Evolutionary conservation across 2,329 filamentous ascomycete genomes (phyloP).

Genomic region (Aquanectria penicillioides): DNA sequence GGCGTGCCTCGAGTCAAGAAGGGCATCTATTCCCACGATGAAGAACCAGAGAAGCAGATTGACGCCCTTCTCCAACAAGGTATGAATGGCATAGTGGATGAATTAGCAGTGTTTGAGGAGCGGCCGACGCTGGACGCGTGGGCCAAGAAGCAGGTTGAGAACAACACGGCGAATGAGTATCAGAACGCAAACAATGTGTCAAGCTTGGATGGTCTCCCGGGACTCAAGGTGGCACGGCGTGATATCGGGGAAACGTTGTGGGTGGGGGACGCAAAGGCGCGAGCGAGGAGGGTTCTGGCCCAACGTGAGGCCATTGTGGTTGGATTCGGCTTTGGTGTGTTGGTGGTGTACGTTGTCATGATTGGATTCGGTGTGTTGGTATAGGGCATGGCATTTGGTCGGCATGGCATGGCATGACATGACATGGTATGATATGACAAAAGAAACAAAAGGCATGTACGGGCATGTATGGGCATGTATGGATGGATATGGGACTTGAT

Average conservation of each 20-base stretch:
- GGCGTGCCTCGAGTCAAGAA: constrained; percentile 66
- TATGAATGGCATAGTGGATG: constrained; percentile 41
- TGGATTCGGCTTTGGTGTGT: constrained; percentile 45
- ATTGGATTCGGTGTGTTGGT: constrained; percentile 33
- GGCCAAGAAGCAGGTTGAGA: constrained; percentile 58
- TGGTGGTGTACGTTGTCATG: constrained; percentile 44
- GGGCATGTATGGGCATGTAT: constrained; percentile 25
- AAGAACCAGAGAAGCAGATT: constrained; percentile 30
- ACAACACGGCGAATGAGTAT: constrained; percentile 63
- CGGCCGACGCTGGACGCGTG: constrained; percentile 66
- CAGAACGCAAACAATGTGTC: constrained; percentile 63
- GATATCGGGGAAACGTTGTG: constrained; percentile 59
- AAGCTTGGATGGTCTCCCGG: constrained; percentile 69
- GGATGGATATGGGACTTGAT: constrained; percentile 21
- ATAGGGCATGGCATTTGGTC: constrained; percentile 23
- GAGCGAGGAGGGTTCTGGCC: constrained; percentile 37
- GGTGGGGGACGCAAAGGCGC: constrained; percentile 50
- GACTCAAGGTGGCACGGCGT: constrained; percentile 62
- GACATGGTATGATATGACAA: constrained; percentile 25
- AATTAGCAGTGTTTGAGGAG: constrained; percentile 59
- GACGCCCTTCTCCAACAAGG: constrained; percentile 41
- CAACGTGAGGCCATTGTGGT: constrained; percentile 46
- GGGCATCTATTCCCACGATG: constrained; percentile 47
- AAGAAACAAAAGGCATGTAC: constrained; percentile 36
- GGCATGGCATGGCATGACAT: constrained; percentile 29